phyloP scores from a whole-genome alignment of 1,139 yeast genomes.

The Geotrichum aggregatum region DNA sequence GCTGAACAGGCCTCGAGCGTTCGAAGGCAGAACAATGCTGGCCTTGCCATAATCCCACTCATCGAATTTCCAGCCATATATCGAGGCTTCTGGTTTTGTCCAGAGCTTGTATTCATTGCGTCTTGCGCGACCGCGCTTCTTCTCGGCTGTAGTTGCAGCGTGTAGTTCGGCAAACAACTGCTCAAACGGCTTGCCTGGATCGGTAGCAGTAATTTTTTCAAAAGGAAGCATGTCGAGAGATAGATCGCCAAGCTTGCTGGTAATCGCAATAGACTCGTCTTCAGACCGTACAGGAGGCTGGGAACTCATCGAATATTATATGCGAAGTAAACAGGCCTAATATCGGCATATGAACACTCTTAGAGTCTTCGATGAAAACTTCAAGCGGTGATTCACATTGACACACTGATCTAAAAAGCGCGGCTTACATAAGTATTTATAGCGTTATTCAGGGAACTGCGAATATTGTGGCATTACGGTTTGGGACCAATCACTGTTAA shows the following conservation, averaged over 20 bases:
- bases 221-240: neutral
- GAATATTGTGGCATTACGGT: neutral
- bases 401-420: no score
- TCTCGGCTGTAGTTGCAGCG: constrained; percentile 13
- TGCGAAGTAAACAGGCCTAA: no score
- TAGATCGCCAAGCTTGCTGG: neutral
- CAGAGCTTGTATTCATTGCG: constrained; percentile 30
- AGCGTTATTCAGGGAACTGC: no score
- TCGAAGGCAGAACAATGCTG: constrained; percentile 55
- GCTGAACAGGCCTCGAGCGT: constrained; percentile 86
- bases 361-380: no score
- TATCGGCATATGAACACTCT: no score
- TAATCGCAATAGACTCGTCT: no score
- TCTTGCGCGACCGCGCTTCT: constrained; percentile 28
- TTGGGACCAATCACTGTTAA: neutral
- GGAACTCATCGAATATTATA: no score
- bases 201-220: neutral
- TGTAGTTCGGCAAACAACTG: constrained; percentile 8
- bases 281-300: no score
- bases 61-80: constrained; percentile 68
- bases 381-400: no score
- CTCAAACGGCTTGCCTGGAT: constrained; percentile 9
- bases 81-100: constrained; percentile 30
- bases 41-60: constrained; percentile 79
- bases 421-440: no score